Conservation (phyloP, 2,329 filamentous ascomycete genomes). For the Cytospora piceae region DNA sequence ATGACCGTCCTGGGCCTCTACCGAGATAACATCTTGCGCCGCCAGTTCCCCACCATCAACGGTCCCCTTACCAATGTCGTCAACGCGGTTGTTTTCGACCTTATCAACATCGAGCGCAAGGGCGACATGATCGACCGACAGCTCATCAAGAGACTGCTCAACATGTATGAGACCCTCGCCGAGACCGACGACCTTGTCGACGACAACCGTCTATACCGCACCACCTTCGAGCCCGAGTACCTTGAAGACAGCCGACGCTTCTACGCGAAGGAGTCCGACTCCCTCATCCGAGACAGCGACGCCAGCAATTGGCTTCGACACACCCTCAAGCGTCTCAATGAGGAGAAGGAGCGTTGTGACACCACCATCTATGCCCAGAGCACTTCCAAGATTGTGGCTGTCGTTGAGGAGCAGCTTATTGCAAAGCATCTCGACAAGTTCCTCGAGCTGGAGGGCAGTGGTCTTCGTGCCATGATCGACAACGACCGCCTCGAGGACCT, state of each 20-base stretch:
- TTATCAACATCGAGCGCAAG: constrained; percentile 89
- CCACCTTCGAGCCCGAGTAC: constrained; percentile 80
- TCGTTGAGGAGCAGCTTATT: constrained; percentile 84
- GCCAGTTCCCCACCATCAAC: constrained; percentile 43
- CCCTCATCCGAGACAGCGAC: constrained; percentile 76
- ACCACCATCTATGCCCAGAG: constrained; percentile 79
- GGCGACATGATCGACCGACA: constrained; percentile 86
- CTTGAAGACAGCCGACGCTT: constrained; percentile 71
- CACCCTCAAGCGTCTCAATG: constrained; percentile 71
- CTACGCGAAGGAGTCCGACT: constrained; percentile 75
- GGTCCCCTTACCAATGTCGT: constrained; percentile 71
- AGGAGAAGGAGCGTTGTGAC: constrained; percentile 81
- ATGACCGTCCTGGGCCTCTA: constrained; percentile 84
- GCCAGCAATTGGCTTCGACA: constrained; percentile 81
- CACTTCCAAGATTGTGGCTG: constrained; percentile 69
- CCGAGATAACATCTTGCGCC: constrained; percentile 78
- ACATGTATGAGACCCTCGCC: constrained; percentile 89
- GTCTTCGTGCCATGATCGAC: constrained; percentile 87
- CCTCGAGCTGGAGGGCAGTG: constrained; percentile 81
- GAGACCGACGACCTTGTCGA: constrained; percentile 79
- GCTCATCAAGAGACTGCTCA: constrained; percentile 79
- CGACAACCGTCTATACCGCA: constrained; percentile 79
- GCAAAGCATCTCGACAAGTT: constrained; percentile 77
- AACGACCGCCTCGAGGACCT: constrained; percentile 82
- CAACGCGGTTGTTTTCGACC: constrained; percentile 81